Conservation (phyloP, 2,329 filamentous ascomycete species). For the Sclerotinia glacialis region DNA sequence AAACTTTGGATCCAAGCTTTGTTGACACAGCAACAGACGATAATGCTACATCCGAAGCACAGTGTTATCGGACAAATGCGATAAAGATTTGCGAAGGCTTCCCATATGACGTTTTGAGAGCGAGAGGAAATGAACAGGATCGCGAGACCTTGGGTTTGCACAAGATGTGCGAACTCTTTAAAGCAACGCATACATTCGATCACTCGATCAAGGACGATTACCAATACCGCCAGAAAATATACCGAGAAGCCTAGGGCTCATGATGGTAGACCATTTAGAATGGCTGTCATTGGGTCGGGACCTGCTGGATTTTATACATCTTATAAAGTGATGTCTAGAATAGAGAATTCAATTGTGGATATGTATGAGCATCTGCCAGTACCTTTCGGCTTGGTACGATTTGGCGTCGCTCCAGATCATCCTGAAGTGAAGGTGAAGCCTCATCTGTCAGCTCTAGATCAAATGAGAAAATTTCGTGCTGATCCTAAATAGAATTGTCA, state of each 20-base stretch:
- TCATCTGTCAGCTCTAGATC: constrained; percentile 5
- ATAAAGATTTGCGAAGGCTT: constrained; percentile 28
- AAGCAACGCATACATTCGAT: neutral
- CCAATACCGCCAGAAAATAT: constrained; percentile 28
- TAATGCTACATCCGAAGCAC: constrained; percentile 11
- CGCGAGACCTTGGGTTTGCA: constrained; percentile 33
- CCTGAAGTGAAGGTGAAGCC: constrained; percentile 84
- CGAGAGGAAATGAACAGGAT: constrained; percentile 31
- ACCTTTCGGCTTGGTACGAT: constrained; percentile 87
- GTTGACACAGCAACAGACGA: constrained; percentile 39
- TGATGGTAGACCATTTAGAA: constrained; percentile 58
- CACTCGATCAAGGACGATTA: constrained; percentile 3
- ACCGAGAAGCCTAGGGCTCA: constrained; percentile 30
- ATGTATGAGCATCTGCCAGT: constrained; percentile 97
- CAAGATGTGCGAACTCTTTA: constrained; percentile 30
- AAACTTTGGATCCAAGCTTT: constrained; percentile 26
- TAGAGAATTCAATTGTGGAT: constrained; percentile 72
- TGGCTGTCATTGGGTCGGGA: constrained; percentile 89
- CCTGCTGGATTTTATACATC: constrained; percentile 96
- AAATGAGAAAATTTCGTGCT: constrained; percentile 18
- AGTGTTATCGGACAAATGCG: constrained; percentile 21
- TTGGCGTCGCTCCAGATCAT: constrained; percentile 96
- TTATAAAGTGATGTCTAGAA: constrained; percentile 75
- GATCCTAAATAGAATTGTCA: constrained; percentile 71
- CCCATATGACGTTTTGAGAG: constrained; percentile 25